phyloP scores from a whole-genome alignment of 23 red algal genomes.

The Gracilaria caudata region DNA sequence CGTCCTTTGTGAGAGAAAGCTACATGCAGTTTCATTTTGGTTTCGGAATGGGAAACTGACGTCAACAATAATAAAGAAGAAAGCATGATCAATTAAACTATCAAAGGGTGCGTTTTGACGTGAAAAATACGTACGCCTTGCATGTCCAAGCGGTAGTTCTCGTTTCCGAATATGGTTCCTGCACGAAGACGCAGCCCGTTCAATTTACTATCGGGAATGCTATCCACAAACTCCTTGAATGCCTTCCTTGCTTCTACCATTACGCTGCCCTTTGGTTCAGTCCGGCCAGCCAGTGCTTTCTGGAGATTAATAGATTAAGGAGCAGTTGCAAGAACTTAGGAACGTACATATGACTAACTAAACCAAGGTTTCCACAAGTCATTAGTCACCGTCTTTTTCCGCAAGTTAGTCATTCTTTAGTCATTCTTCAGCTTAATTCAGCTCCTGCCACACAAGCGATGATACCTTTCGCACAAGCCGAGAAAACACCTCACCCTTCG shows the following conservation, averaged over 20 bases:
- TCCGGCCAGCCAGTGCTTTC: too few species aligned
- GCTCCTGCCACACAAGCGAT: neutral
- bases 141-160: constrained; percentile 1
- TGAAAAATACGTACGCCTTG: neutral
- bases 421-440: neutral
- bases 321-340: too few species aligned
- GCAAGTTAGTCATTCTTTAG: neutral
- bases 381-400: neutral
- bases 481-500: neutral
- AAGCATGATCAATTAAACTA: too few species aligned
- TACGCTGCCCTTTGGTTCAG: too few species aligned
- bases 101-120: too few species aligned
- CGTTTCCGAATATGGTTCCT: neutral
- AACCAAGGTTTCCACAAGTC: neutral
- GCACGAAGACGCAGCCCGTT: neutral
- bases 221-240: neutral
- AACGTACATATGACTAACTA: neutral
- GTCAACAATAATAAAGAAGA: too few species aligned
- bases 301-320: too few species aligned
- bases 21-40: too few species aligned
- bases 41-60: neutral
- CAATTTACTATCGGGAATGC: neutral
- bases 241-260: constrained; percentile 15
- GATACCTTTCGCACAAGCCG: neutral
- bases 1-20: too few species aligned